These are phyloP conservation scores for Phytopythium kandeliae DNA, from an alignment of 352 stramenopile species.

Conservation along the genomic window DNA sequence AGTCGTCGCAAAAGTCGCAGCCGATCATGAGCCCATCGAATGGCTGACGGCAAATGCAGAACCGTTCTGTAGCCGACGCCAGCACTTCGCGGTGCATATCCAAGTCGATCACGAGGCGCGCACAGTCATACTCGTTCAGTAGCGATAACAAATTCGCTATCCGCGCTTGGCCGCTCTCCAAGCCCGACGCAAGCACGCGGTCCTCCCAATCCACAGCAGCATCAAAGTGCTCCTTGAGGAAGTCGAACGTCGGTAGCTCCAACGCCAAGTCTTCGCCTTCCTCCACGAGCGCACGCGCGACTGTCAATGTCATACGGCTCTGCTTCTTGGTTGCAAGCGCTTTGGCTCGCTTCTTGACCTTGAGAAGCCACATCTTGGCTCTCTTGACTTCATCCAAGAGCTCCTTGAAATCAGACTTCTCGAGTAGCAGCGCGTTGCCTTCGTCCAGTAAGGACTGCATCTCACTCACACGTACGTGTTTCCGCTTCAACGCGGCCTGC, in stretches of 20 bases:
- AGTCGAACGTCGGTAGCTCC: constrained; percentile 64
- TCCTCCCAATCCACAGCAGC: constrained; percentile 77
- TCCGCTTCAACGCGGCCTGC: constrained; percentile 48
- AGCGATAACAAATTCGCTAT: constrained; percentile 64
- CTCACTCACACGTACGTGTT: constrained; percentile 47
- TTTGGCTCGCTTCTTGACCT: constrained; percentile 81
- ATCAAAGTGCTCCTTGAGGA: constrained; percentile 77
- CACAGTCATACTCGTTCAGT: constrained; percentile 78
- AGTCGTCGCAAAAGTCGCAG: constrained; percentile 85
- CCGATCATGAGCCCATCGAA: constrained; percentile 89
- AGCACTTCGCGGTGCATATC: constrained; percentile 88
- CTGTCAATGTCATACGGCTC: constrained; percentile 51
- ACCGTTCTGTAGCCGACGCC: constrained; percentile 89
- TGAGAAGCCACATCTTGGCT: constrained; percentile 73
- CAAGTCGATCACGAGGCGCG: constrained; percentile 73
- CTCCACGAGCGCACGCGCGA: constrained; percentile 65
- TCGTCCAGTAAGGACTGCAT: constrained; percentile 54
- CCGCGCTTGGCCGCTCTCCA: constrained; percentile 73
- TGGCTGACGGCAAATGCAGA: constrained; percentile 88
- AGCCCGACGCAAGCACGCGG: constrained; percentile 62
- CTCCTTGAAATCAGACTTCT: constrained; percentile 71
- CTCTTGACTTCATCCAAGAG: constrained; percentile 81
- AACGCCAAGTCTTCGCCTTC: constrained; percentile 79
- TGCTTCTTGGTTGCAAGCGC: constrained; percentile 63
- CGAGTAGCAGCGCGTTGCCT: constrained; percentile 50